Percentiles rank a stretch among this genome's conserved stretches.
These are phyloP conservation scores for Aspergillus leporis DNA, from an alignment of 495 filamentous ascomycete species.

Conservation along the genomic window DNA sequence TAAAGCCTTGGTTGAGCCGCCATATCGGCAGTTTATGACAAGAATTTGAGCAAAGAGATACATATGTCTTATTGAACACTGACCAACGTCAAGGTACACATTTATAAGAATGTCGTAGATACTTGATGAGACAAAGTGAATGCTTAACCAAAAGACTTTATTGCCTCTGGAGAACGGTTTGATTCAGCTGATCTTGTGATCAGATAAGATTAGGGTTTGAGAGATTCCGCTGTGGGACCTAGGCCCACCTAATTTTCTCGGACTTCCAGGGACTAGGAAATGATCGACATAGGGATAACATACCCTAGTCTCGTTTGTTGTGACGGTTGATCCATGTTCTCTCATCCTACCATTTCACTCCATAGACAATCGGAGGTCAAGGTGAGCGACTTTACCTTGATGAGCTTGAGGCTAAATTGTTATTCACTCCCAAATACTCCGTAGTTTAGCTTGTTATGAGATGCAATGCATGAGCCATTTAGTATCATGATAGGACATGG, in stretches of 20 bases:
- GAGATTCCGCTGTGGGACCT: not conserved
- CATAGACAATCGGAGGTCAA: not conserved
- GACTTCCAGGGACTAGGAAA: not conserved
- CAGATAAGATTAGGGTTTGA: conserved; percentile 1
- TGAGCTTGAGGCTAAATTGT: not conserved
- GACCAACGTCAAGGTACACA: too few relatives aligned
- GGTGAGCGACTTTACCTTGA: too few relatives aligned
- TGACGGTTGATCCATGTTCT: not conserved
- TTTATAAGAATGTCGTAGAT: too few relatives aligned
- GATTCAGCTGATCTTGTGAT: not conserved
- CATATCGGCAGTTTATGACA: too few relatives aligned
- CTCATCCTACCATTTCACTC: not conserved
- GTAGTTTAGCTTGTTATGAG: not conserved
- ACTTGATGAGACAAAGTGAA: too few relatives aligned
- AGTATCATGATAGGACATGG: not conserved
- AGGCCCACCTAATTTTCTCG: not conserved
- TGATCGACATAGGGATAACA: not conserved
- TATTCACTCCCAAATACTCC: not conserved
- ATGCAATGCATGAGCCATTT: not conserved
- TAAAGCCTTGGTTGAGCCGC: too few relatives aligned
- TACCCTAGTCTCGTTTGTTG: not conserved
- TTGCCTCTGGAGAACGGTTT: not conserved
- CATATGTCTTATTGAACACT: too few relatives aligned
- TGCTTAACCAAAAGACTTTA: too few relatives aligned
- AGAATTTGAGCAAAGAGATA: too few relatives aligned